phyloP scores from a whole-genome alignment of 2,329 filamentous ascomycete genomes.

The Tricladium varicosporioides region DNA sequence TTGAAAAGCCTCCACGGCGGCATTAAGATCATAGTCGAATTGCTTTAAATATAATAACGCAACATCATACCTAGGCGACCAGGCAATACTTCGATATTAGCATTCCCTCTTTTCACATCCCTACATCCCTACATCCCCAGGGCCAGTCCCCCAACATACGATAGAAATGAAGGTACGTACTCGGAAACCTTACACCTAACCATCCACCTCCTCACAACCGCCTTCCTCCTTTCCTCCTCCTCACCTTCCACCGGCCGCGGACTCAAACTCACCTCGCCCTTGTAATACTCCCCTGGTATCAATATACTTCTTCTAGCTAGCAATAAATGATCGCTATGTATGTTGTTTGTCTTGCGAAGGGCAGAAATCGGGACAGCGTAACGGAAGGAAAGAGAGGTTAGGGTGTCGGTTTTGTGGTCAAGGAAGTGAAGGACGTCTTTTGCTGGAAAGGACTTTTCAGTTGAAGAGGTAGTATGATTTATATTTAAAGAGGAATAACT shows the following conservation, averaged over 20 bases:
- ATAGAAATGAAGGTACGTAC: conserved; percentile 44
- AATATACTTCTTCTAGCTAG: conserved; percentile 66
- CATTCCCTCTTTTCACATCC: background rate
- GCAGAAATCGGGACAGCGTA: conserved; percentile 66
- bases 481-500: conserved; percentile 38
- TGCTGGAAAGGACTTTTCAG: conserved; percentile 34
- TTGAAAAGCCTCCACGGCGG: conserved; percentile 61
- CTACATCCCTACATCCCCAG: background rate
- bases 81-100: conserved; percentile 34
- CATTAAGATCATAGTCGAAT: conserved; percentile 61
- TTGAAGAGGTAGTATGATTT: conserved; percentile 16
- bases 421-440: conserved; percentile 74
- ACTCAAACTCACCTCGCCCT: conserved; percentile 64
- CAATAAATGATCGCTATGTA: conserved; percentile 70
- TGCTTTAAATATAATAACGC: conserved; percentile 75
- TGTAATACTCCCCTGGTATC: conserved; percentile 70
- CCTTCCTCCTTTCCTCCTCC: conserved; percentile 69
- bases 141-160: background rate
- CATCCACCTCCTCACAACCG: conserved; percentile 74
- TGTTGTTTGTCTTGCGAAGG: conserved; percentile 65
- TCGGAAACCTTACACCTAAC: conserved; percentile 73
- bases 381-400: conserved; percentile 66
- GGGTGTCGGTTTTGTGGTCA: conserved; percentile 64
- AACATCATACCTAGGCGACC: conserved; percentile 56
- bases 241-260: conserved; percentile 71